phyloP scores from a whole-genome alignment of 2,329 filamentous ascomycete genomes.

The Fusarium stilboides region DNA sequence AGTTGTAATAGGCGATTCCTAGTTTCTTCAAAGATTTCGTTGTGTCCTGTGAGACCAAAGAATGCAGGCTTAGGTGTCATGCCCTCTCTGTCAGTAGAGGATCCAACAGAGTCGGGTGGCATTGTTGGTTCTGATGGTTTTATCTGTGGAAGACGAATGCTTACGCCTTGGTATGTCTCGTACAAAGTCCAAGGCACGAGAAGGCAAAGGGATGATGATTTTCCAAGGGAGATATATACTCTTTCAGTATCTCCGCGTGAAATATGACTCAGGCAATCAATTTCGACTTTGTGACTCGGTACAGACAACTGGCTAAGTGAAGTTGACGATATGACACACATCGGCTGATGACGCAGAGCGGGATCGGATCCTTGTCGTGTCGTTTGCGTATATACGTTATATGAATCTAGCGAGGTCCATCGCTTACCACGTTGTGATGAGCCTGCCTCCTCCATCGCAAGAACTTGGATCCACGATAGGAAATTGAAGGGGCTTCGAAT shows the following conservation, averaged over 20 bases:
- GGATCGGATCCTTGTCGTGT: background rate
- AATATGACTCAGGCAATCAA: background rate
- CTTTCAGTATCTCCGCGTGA: background rate
- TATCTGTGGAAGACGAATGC: background rate
- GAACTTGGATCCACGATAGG: too few relatives aligned
- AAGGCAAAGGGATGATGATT: background rate
- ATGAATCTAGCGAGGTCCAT: background rate
- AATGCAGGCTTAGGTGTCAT: background rate
- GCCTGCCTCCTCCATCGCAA: too few relatives aligned
- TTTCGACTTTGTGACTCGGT: background rate
- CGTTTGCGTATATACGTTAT: conserved; percentile 6
- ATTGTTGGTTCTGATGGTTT: background rate
- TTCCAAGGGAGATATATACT: background rate
- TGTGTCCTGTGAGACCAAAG: conserved; percentile 12
- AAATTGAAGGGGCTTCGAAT: too few relatives aligned
- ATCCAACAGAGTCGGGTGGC: background rate
- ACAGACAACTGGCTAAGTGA: background rate
- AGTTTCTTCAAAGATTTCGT: conserved; percentile 17
- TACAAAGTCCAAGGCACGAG: too few relatives aligned
- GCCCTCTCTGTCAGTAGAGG: background rate
- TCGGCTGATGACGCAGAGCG: conserved; percentile 1
- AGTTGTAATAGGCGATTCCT: conserved; percentile 17
- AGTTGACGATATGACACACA: background rate
- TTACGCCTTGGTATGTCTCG: too few relatives aligned
- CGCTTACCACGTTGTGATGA: too few relatives aligned